phyloP scores from a whole-genome alignment of 208 protist genomes.

The Leptomonas pyrrhocoris region DNA sequence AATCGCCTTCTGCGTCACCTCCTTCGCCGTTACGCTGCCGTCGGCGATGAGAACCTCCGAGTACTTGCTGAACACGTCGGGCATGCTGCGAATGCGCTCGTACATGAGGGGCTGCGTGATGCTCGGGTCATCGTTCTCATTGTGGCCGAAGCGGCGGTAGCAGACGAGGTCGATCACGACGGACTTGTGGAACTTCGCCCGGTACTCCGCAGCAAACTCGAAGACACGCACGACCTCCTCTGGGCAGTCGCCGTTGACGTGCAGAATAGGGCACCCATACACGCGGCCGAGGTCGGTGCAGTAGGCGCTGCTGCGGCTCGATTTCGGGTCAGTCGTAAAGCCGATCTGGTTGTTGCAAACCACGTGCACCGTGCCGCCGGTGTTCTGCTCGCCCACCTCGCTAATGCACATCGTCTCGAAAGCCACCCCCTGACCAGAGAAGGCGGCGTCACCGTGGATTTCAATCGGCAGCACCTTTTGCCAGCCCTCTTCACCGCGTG shows the following conservation, averaged over 20 bases:
- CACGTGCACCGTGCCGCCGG: conserved; percentile 98
- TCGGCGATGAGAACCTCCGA: conserved; percentile 78
- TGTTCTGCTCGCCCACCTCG: conserved; percentile 92
- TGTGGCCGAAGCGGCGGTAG: conserved; percentile 97
- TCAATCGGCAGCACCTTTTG: conserved; percentile 88
- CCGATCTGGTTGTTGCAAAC: conserved; percentile 99
- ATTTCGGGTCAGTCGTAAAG: conserved; percentile 98
- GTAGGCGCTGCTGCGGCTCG: conserved; percentile 96
- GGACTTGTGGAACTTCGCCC: conserved; percentile 93
- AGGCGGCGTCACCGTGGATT: conserved; percentile 99
- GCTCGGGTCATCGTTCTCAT: conserved; percentile 98
- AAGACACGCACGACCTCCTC: conserved; percentile 94
- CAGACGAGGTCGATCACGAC: conserved; percentile 98
- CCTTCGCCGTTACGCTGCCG: conserved; percentile 69
- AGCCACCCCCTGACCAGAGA: conserved; percentile 97
- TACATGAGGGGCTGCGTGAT: conserved; percentile 98
- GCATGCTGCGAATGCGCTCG: conserved; percentile 86
- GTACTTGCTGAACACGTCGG: conserved; percentile 88
- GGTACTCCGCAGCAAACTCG: conserved; percentile 93
- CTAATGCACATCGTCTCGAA: conserved; percentile 97
- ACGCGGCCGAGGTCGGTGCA: conserved; percentile 97
- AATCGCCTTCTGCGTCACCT: conserved; percentile 74
- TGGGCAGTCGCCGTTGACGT: conserved; percentile 98
- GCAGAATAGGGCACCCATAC: conserved; percentile 95
- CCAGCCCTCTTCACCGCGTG: conserved; percentile 50